These are phyloP conservation scores for Ophiostoma ulmi DNA, from an alignment of 2,329 filamentous ascomycete species.

Conservation along the genomic window DNA sequence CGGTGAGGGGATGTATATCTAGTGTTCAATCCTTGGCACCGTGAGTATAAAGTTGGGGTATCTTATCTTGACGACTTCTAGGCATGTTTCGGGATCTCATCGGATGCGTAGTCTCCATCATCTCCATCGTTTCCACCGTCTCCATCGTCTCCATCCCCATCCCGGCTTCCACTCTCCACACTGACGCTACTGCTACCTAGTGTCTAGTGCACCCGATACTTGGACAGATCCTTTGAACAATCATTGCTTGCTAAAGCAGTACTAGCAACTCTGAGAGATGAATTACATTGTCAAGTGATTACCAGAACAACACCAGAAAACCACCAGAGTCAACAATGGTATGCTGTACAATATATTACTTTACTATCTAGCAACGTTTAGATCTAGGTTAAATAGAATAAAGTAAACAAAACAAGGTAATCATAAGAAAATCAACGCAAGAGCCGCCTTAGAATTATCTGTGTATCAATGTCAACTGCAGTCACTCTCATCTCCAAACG, in stretches of 20 bases:
- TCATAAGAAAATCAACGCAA: neutral
- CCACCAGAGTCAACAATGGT: no score
- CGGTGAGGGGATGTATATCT: neutral
- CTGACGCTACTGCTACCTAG: no score
- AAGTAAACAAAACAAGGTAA: neutral
- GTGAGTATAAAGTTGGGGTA: no score
- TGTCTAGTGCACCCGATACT: no score
- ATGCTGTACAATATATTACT: neutral
- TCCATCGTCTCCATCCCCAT: no score
- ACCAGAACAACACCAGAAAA: no score
- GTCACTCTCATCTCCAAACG: neutral
- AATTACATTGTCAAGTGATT: no score
- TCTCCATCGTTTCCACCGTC: no score
- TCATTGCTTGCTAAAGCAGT: neutral
- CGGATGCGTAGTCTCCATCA: neutral
- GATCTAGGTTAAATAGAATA: neutral
- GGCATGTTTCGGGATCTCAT: neutral
- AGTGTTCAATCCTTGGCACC: no score
- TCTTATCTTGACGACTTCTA: no score
- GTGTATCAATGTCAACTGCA: neutral
- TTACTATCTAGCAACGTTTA: neutral
- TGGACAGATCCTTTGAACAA: no score
- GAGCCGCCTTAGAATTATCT: neutral
- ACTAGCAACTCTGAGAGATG: neutral
- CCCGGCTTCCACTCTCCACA: no score